Evolutionary conservation across 345 rosid species (phyloP).

Genomic region (Toxicodendron radicans): DNA sequence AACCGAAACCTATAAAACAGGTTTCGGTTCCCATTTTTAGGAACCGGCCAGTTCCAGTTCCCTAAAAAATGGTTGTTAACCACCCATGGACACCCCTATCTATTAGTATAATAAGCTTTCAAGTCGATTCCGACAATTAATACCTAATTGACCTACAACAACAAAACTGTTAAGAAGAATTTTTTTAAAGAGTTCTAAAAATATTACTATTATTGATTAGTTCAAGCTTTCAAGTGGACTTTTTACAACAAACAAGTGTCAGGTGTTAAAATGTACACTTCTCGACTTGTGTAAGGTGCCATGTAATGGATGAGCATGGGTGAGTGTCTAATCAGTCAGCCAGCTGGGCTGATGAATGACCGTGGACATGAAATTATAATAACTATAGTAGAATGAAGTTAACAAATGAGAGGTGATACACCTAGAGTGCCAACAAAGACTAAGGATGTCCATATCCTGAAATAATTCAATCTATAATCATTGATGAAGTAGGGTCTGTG

Average conservation of each 20-base stretch:
- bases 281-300: background rate
- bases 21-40: too few species aligned
- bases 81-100: too few species aligned
- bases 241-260: background rate
- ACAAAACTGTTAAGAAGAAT: too few species aligned
- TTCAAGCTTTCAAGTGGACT: too few species aligned
- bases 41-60: too few species aligned
- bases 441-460: background rate
- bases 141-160: too few species aligned
- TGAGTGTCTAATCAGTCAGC: background rate
- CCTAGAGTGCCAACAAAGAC: conserved; percentile 11
- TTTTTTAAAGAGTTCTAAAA: too few species aligned
- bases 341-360: background rate
- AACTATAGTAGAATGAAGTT: conserved; percentile 1
- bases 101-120: too few species aligned
- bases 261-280: background rate
- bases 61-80: too few species aligned
- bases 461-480: conserved; percentile 15
- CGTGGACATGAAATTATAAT: background rate
- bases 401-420: conserved; percentile 1
- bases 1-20: too few species aligned
- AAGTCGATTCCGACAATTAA: too few species aligned
- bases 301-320: background rate
- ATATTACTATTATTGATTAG: too few species aligned
- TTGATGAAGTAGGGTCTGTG: conserved; percentile 21